A percentile compares a stretch with the other conserved stretches of the same genome.
These are phyloP conservation scores for Oryza longistaminata DNA, from an alignment of 176 grass and related monocot species.

Conservation along the genomic window DNA sequence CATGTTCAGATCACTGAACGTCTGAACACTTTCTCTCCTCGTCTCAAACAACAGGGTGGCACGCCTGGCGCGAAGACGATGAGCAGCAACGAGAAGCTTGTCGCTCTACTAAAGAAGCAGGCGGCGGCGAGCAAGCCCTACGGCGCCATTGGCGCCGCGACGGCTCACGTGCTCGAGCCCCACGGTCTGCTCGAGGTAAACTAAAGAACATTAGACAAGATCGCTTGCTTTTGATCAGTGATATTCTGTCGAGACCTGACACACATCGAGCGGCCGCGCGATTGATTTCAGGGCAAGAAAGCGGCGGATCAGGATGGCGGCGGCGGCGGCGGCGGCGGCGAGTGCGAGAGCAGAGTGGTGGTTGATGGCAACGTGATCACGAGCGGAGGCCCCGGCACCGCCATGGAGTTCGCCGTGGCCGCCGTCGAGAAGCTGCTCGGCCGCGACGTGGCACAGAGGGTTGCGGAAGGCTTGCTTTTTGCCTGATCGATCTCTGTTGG, in stretches of 20 bases:
- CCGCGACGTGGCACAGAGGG: constrained; percentile 32
- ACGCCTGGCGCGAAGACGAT: constrained; percentile 51
- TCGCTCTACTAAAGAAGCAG: constrained; percentile 49
- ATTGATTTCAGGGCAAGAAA: constrained; percentile 46
- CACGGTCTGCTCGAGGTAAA: constrained; percentile 52
- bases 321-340: too few relatives aligned
- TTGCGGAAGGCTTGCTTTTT: constrained; percentile 51
- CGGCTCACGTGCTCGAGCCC: constrained; percentile 59
- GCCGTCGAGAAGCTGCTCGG: constrained; percentile 61
- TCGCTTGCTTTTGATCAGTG: background rate
- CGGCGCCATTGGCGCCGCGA: constrained; percentile 56
- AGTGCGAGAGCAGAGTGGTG: constrained; percentile 53
- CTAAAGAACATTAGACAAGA: background rate
- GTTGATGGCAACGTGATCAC: constrained; percentile 70
- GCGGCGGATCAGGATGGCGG: constrained; percentile 16
- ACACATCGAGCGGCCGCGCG: too few relatives aligned
- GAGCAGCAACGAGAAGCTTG: constrained; percentile 36
- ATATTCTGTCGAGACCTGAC: background rate
- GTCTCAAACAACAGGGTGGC: constrained; percentile 46
- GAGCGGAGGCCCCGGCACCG: constrained; percentile 53
- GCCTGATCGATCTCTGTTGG: constrained; percentile 2
- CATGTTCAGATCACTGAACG: background rate
- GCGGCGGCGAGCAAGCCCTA: constrained; percentile 48
- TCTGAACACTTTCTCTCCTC: background rate
- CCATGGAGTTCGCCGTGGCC: constrained; percentile 58